These are phyloP conservation scores for Olyra latifolia DNA, from an alignment of 176 grass and related monocot species.

Conservation along the genomic window DNA sequence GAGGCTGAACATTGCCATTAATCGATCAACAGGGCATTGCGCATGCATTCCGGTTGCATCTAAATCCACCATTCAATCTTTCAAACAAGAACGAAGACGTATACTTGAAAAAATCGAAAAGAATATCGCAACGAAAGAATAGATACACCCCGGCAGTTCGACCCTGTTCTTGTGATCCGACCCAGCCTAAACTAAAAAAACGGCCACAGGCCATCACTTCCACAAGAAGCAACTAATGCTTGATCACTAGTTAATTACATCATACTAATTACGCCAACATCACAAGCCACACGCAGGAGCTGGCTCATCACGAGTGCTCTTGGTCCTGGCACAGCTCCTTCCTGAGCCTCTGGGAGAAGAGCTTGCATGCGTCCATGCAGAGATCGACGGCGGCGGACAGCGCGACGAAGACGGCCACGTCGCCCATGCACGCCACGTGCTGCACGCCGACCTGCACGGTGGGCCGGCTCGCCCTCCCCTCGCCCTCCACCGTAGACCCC, in stretches of 20 bases:
- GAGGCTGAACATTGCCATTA: neutral
- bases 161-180: constrained; percentile 57
- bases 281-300: constrained; percentile 27
- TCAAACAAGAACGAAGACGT: neutral
- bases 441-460: constrained; percentile 84
- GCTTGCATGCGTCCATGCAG: constrained; percentile 88
- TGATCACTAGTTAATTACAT: constrained; percentile 19
- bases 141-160: neutral
- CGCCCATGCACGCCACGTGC: constrained; percentile 81
- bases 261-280: constrained; percentile 17
- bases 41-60: neutral
- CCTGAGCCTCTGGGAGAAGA: constrained; percentile 82
- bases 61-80: neutral
- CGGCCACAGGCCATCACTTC: constrained; percentile 42
- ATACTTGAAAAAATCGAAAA: constrained; percentile 33
- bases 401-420: constrained; percentile 86
- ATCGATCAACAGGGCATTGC: neutral
- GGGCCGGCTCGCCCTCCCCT: constrained; percentile 67
- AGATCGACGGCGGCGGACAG: constrained; percentile 79
- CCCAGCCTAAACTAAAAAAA: constrained; percentile 55
- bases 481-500: constrained; percentile 77
- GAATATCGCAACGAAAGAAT: constrained; percentile 36
- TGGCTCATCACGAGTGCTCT: constrained; percentile 1
- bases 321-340: constrained; percentile 83
- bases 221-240: constrained; percentile 28